phyloP scores from a whole-genome alignment of 2,329 filamentous ascomycete genomes.

The Exophiala spinifera region DNA sequence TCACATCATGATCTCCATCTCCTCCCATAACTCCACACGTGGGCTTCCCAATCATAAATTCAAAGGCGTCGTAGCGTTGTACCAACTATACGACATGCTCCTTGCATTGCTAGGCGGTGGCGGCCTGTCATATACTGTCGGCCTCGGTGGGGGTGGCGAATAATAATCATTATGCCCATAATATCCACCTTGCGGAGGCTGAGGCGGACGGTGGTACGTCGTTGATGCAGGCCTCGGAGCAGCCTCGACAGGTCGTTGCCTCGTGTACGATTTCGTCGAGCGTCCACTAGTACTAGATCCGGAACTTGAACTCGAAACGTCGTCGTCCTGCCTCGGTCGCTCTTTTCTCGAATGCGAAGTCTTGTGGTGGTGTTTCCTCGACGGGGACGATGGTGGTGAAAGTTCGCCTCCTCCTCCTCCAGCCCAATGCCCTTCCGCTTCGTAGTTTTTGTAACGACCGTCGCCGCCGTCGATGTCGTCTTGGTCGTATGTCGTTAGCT shows the following conservation, averaged over 20 bases:
- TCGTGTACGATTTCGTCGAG: not conserved
- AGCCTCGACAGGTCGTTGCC: slow-evolving; percentile 8
- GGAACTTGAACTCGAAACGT: slow-evolving; percentile 1
- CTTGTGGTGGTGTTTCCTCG: not conserved
- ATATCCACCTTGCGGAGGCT: not conserved
- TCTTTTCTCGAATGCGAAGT: not conserved
- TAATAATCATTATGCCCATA: slow-evolving; percentile 1
- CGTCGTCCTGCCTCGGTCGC: not conserved
- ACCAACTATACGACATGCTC: slow-evolving; percentile 24
- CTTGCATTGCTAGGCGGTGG: slow-evolving; percentile 5
- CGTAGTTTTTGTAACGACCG: too few species aligned
- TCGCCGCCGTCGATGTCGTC: not conserved
- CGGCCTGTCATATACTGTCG: not conserved
- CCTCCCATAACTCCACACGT: not conserved
- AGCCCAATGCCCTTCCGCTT: too few species aligned
- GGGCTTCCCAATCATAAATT: slow-evolving; percentile 9
- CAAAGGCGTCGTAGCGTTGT: slow-evolving; percentile 25
- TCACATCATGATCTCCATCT: not conserved
- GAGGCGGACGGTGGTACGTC: not conserved
- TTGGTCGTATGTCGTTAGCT: not conserved
- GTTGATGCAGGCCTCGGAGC: slow-evolving; percentile 1
- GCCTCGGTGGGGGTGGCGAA: not conserved
- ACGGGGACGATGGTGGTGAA: not conserved
- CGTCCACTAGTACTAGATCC: not conserved
- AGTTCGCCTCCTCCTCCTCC: too few species aligned